phyloP scores from a whole-genome alignment of 768 basidiomycete genomes.

The Collybia sordida region DNA sequence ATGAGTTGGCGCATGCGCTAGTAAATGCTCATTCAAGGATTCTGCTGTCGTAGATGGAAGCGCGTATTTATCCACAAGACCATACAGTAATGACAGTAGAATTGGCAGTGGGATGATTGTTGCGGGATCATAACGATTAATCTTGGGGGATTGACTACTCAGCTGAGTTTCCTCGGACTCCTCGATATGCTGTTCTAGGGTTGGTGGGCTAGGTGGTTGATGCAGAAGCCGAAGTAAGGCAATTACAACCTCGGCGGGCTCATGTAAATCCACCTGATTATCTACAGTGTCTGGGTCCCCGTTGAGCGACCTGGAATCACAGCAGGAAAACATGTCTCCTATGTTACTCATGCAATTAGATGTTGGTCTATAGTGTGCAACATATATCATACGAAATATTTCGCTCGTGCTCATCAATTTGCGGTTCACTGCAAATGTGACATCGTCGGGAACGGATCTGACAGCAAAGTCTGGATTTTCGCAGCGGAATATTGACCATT shows the following conservation, averaged over 20 bases:
- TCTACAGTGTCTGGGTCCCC: constrained; percentile 21
- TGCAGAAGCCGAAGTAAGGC: constrained; percentile 59
- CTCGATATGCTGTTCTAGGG: constrained; percentile 21
- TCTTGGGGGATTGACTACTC: constrained; percentile 25
- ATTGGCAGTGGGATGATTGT: constrained; percentile 67
- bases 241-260: constrained; percentile 45
- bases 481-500: constrained; percentile 41
- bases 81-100: constrained; percentile 51
- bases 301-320: constrained; percentile 31
- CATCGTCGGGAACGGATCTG: constrained; percentile 50
- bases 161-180: constrained; percentile 26
- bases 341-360: constrained; percentile 14
- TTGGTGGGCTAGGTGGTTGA: constrained; percentile 48
- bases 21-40: constrained; percentile 50
- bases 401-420: constrained; percentile 52
- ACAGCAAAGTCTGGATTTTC: constrained; percentile 55
- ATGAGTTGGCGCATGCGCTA: constrained; percentile 46
- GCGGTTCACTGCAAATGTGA: constrained; percentile 49
- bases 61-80: constrained; percentile 66
- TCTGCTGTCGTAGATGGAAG: constrained; percentile 44
- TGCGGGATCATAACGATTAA: constrained; percentile 34
- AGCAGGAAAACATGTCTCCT: constrained; percentile 73
- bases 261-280: constrained; percentile 52
- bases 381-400: constrained; percentile 55
- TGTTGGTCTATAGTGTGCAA: constrained; percentile 3